These are phyloP conservation scores for Citeromyces siamensis DNA, from an alignment of 1,139 yeast species.

Conservation along the genomic window DNA sequence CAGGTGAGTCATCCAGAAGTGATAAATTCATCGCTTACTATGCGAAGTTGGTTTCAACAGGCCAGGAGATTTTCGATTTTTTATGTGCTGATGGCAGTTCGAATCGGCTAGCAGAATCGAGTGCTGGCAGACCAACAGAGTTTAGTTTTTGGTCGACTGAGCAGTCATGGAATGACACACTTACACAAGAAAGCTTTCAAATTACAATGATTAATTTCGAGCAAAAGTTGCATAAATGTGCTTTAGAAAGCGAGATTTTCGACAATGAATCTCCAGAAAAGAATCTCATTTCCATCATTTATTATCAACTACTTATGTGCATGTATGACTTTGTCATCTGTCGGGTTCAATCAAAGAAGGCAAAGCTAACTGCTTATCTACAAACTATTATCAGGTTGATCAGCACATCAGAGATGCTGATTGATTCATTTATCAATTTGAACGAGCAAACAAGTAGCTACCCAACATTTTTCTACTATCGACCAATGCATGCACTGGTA, in stretches of 20 bases:
- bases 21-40: conserved; percentile 28
- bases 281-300: conserved; percentile 24
- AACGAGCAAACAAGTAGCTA: conserved; percentile 26
- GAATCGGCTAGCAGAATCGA: background rate
- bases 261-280: conserved; percentile 19
- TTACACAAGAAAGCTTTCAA: conserved; percentile 13
- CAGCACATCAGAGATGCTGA: conserved; percentile 28
- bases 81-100: conserved; percentile 14
- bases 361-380: conserved; percentile 18
- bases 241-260: conserved; percentile 22
- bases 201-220: conserved; percentile 18
- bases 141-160: background rate
- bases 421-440: conserved; percentile 30
- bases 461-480: conserved; percentile 41
- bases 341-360: conserved; percentile 17
- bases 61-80: conserved; percentile 31
- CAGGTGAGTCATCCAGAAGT: conserved; percentile 18
- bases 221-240: conserved; percentile 18
- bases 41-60: conserved; percentile 26
- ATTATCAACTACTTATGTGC: conserved; percentile 33
- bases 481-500: conserved; percentile 44
- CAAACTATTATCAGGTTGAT: conserved; percentile 28
- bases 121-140: background rate
- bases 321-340: conserved; percentile 35
- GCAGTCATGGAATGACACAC: conserved; percentile 8